These are phyloP conservation scores for Vigna unguiculata DNA, from an alignment of 306 rosid species.

Conservation along the genomic window DNA sequence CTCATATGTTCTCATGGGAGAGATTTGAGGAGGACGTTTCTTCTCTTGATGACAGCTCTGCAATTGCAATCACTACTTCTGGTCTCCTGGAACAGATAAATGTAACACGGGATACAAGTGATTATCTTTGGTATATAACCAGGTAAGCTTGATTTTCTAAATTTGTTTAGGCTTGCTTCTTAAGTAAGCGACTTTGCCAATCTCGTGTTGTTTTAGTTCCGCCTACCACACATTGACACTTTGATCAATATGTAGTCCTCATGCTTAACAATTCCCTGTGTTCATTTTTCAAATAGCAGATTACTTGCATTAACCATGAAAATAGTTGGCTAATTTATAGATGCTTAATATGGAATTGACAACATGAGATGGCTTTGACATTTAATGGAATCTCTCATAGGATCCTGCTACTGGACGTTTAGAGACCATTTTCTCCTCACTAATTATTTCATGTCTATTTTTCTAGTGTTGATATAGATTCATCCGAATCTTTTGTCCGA, in stretches of 20 bases:
- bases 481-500: conserved; percentile 82
- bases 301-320: conserved; percentile 30
- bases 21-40: conserved; percentile 81
- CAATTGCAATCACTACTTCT: conserved; percentile 63
- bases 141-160: conserved; percentile 65
- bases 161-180: conserved; percentile 35
- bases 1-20: conserved; percentile 81
- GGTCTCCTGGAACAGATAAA: conserved; percentile 98
- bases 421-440: conserved; percentile 18
- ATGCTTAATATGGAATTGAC: conserved; percentile 10
- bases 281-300: conserved; percentile 6
- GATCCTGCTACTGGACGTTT: conserved; percentile 18
- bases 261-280: conserved; percentile 3
- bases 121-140: conserved; percentile 95
- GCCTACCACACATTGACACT: neutral
- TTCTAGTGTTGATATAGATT: conserved; percentile 75
- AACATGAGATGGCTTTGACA: conserved; percentile 17
- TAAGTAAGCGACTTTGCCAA: conserved; percentile 9
- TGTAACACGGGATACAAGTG: conserved; percentile 89
- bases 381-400: conserved; percentile 25
- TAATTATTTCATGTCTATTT: conserved; percentile 43
- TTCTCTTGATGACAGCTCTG: conserved; percentile 70
- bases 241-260: conserved; percentile 22
- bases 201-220: neutral
- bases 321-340: conserved; percentile 1